Conservation (phyloP, 2,329 filamentous ascomycete species). For the Trichoderma sp. region DNA sequence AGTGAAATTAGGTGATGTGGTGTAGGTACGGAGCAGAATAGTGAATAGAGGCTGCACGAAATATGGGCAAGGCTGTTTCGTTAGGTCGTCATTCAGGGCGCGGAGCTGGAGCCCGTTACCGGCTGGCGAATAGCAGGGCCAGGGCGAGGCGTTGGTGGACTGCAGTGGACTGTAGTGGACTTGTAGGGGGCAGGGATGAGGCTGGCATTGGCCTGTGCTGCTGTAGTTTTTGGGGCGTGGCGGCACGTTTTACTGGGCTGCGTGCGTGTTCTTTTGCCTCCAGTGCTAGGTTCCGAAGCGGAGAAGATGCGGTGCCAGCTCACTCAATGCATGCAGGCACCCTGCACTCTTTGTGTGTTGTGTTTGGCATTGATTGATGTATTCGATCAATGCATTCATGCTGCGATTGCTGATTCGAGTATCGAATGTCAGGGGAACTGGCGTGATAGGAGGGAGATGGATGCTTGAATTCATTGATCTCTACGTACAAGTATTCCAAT, state of each 20-base stretch:
- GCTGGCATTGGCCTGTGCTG: conserved; percentile 5
- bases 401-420: neutral
- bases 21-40: neutral
- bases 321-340: neutral
- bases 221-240: neutral
- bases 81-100: conserved; percentile 1
- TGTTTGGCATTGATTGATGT: neutral
- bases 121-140: conserved; percentile 10
- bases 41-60: neutral
- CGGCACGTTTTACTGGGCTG: neutral
- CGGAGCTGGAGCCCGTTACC: conserved; percentile 10
- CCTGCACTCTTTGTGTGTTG: neutral
- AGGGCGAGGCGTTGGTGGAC: neutral
- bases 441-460: neutral
- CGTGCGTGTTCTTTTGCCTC: neutral
- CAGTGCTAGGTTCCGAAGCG: neutral
- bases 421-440: neutral
- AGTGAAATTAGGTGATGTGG: neutral
- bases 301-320: neutral
- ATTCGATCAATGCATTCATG: neutral
- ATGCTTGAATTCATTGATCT: neutral
- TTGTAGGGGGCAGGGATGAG: neutral
- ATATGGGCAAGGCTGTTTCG: conserved; percentile 11
- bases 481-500: neutral
- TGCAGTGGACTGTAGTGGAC: neutral